Base-by-base conservation (phyloP, 2,329 filamentous ascomycete species). In the Davidsoniella virescens region DNA sequence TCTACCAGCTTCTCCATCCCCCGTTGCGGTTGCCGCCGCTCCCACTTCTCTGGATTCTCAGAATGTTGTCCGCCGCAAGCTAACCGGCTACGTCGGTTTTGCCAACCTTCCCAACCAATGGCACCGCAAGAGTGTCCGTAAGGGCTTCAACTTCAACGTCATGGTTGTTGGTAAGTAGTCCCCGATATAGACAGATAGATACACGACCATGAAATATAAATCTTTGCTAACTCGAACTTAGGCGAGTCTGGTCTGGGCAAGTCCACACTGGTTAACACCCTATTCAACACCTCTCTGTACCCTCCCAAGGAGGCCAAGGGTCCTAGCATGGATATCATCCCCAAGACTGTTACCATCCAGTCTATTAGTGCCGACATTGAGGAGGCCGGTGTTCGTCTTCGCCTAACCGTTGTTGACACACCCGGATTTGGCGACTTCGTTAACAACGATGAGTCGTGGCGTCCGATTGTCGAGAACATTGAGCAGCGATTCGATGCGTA, bases 121-220 rank as follows among this genome's bases (percentile, higher is more conserved):
- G 92, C 92, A 98, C 75, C 90, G 92, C 69, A 98, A 98, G 83
- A 95, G 88, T 79, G 92, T 98, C 62, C 87, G 92, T 65, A 98
- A 98, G 71, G 92, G 92, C 55, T 98, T 98, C 79, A 98, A 96
- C 78, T 98, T 98, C 77, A 98, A 98, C 66, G 92, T 98, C 59
- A 98, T 98, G 92, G 92, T 98, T 69, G 92, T 98, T 70, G 92
- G 92, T 96, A 75, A 64, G 88, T 82, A 23, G n/a, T 40, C 37
- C 3, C 16, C 36, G 23, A 16, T 23, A 12, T 4, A 10, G 29
- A 7, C 5, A 10, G 29, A 7, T 5, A 23, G 25, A 25, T 29
- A 37, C 7, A 3, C 18, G 10, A 12, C 33, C 5, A 23, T 23
- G 20, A 44, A 36, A 17, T n/a, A 36, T 29, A 46, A 26, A 45